phyloP scores from a whole-genome alignment of 148 eudicot genomes.

The Arctostaphylos glauca region DNA sequence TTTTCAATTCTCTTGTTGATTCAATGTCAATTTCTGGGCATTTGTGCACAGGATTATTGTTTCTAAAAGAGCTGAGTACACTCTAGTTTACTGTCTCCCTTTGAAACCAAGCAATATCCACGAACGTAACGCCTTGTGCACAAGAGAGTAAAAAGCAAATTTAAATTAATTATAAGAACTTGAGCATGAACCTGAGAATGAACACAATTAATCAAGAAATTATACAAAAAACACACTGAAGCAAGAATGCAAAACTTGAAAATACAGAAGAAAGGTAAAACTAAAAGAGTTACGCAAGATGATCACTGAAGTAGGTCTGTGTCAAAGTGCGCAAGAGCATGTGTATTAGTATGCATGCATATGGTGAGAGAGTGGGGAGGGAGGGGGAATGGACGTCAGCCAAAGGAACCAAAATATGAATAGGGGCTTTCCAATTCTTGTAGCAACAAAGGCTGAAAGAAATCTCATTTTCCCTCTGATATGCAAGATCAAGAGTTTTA shows the following conservation, averaged over 20 bases:
- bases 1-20: neutral
- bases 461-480: neutral
- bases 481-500: neutral
- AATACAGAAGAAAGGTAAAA: neutral
- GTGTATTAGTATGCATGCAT: neutral
- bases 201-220: neutral
- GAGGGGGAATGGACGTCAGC: neutral
- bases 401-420: neutral
- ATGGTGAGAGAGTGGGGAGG: neutral
- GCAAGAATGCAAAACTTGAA: neutral
- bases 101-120: neutral
- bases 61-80: neutral
- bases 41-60: neutral
- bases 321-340: neutral
- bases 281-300: neutral
- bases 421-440: neutral
- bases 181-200: neutral
- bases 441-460: neutral
- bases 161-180: neutral
- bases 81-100: neutral
- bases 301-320: neutral
- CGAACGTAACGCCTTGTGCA: neutral
- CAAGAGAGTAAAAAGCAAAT: neutral
- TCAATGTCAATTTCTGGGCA: conserved; percentile 2
- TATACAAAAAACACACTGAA: neutral